Conservation (phyloP, 2,329 filamentous ascomycete species). For the Neonectria sp. region DNA sequence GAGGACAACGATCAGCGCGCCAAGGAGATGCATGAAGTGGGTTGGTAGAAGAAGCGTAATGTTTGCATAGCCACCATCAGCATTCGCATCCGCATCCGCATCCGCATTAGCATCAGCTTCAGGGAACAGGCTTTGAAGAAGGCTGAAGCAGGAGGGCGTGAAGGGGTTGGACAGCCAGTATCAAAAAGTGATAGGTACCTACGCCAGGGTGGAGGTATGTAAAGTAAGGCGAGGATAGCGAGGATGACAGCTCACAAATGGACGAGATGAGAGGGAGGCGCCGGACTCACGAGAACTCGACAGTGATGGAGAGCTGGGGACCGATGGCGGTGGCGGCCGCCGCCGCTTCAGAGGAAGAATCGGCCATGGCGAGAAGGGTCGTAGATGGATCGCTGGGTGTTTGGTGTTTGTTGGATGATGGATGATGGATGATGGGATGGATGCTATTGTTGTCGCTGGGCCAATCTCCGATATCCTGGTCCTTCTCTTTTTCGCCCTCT, state of each 20-base stretch:
- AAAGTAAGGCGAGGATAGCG: conserved; percentile 33
- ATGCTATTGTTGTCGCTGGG: conserved; percentile 12
- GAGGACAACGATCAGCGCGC: neutral
- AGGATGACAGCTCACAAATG: conserved; percentile 46
- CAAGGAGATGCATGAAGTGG: neutral
- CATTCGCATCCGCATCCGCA: conserved; percentile 11
- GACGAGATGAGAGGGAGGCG: conserved; percentile 30
- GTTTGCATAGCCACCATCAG: conserved; percentile 11
- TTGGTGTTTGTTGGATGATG: conserved; percentile 1
- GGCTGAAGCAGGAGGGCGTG: conserved; percentile 11
- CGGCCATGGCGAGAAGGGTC: conserved; percentile 37
- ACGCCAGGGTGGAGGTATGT: conserved; percentile 15
- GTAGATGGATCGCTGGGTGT: conserved; percentile 10
- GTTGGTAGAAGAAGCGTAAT: conserved; percentile 11
- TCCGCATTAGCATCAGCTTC: conserved; percentile 8
- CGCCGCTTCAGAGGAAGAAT: conserved; percentile 30
- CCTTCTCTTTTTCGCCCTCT: conserved; percentile 10
- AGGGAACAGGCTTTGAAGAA: conserved; percentile 23
- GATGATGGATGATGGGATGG: too few species aligned
- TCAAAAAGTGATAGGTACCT: conserved; percentile 8
- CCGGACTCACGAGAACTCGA: conserved; percentile 76
- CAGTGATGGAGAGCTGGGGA: conserved; percentile 69
- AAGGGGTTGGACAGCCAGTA: neutral
- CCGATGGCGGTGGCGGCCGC: conserved; percentile 15
- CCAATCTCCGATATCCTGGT: conserved; percentile 25